These are phyloP conservation scores for Chimonanthus praecox DNA, from an alignment of 164 flowering plant species.

Conservation along the genomic window DNA sequence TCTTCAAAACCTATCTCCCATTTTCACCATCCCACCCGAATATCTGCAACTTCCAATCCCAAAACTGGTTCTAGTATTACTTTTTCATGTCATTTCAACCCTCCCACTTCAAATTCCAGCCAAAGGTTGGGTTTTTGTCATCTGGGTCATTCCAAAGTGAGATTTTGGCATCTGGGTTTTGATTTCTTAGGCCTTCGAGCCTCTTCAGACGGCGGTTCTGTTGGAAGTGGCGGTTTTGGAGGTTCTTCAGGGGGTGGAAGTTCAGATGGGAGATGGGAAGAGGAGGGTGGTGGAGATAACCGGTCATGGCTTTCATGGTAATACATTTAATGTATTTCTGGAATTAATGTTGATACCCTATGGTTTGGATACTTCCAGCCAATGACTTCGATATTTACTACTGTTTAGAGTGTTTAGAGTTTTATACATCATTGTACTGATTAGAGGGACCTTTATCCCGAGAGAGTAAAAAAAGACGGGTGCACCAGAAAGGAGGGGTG, in stretches of 20 bases:
- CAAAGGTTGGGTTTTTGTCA: slow-evolving; percentile 11
- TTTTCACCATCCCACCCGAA: slow-evolving; percentile 1
- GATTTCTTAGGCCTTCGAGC: slow-evolving; percentile 33
- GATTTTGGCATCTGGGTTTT: slow-evolving; percentile 12
- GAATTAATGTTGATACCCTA: background rate
- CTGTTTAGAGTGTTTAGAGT: background rate
- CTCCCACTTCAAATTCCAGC: slow-evolving; percentile 12
- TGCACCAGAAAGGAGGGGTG: background rate
- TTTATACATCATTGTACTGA: background rate
- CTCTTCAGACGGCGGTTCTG: slow-evolving; percentile 36
- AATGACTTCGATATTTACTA: background rate
- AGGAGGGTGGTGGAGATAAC: slow-evolving; percentile 25
- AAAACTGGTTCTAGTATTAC: slow-evolving; percentile 3
- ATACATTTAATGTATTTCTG: background rate
- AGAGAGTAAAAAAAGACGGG: no score
- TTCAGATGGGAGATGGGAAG: slow-evolving; percentile 31
- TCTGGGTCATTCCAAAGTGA: slow-evolving; percentile 15
- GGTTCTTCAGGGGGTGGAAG: slow-evolving; percentile 39
- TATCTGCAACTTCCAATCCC: slow-evolving; percentile 11
- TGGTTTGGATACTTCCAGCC: background rate
- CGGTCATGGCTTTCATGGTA: slow-evolving; percentile 59
- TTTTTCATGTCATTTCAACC: slow-evolving; percentile 10
- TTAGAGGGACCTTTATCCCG: background rate
- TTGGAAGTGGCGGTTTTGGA: slow-evolving; percentile 37
- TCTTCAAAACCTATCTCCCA: slow-evolving; percentile 21